Conservation (phyloP, 179 eudicot species). For the Nepenthes alata region DNA sequence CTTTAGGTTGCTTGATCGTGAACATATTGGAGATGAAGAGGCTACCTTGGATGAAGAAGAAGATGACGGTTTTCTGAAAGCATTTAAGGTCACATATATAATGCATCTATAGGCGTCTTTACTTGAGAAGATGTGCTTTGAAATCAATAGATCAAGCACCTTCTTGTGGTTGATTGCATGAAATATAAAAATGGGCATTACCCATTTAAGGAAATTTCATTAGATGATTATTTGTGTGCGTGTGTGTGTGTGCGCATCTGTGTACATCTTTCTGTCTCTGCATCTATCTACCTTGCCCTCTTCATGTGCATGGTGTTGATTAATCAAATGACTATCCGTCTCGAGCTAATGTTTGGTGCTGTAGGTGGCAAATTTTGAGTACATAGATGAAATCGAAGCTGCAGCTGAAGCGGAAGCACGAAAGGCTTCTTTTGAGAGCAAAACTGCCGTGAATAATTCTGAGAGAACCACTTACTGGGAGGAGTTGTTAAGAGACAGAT, state of each 20-base stretch:
- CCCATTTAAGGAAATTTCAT: no score
- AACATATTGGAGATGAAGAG: constrained; percentile 74
- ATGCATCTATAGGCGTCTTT: not conserved
- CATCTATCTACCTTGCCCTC: no score
- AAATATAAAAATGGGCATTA: no score
- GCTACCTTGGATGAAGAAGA: constrained; percentile 68
- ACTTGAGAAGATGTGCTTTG: not conserved
- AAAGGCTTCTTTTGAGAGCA: constrained; percentile 38
- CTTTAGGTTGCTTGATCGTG: constrained; percentile 72
- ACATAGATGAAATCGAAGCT: constrained; percentile 64
- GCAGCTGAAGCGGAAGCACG: constrained; percentile 62
- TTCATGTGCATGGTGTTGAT: no score
- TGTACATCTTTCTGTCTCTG: no score
- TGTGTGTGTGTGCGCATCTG: no score
- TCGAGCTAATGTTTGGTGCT: constrained; percentile 4
- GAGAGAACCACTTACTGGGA: constrained; percentile 81
- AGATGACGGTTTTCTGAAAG: constrained; percentile 80
- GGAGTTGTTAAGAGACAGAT: constrained; percentile 65
- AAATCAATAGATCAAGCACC: not conserved
- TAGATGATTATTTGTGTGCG: no score
- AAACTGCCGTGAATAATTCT: constrained; percentile 31
- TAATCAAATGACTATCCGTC: not conserved
- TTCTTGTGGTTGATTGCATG: no score
- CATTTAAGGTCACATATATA: constrained; percentile 56
- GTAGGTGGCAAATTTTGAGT: constrained; percentile 94